A percentile compares a stretch with the other conserved stretches of the same genome.
Conservation (phyloP, 2,329 filamentous ascomycete genomes). For the Cordyceps pruinosa region DNA sequence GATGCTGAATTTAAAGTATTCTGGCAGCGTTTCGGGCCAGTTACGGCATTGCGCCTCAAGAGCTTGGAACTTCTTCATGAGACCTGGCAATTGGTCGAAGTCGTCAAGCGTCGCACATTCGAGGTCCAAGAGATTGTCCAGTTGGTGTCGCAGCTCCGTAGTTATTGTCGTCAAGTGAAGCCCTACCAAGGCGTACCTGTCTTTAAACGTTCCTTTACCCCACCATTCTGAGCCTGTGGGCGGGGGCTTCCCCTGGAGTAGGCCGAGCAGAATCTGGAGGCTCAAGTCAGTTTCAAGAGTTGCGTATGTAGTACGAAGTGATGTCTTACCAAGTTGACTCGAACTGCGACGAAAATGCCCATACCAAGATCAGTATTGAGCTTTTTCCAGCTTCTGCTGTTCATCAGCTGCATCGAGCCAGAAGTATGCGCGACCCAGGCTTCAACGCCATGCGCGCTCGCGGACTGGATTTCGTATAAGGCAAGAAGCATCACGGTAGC, state of each 20-base stretch:
- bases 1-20: neutral
- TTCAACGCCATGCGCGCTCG: neutral
- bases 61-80: neutral
- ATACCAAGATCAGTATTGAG: slow-evolving; percentile 2
- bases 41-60: neutral
- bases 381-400: slow-evolving; percentile 6
- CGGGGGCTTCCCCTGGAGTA: neutral
- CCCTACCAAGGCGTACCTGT: neutral
- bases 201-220: slow-evolving; percentile 1
- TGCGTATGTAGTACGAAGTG: neutral
- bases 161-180: neutral
- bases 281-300: neutral
- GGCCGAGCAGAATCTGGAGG: neutral
- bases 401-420: slow-evolving; percentile 3
- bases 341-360: neutral
- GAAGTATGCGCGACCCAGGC: neutral
- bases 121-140: neutral
- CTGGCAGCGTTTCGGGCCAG: neutral
- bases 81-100: neutral
- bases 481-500: neutral
- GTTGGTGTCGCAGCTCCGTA: neutral
- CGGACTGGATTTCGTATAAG: neutral
- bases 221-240: neutral
- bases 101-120: neutral
- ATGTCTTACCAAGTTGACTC: neutral